Percentiles rank a stretch among this genome's conserved stretches.
phyloP scores from a whole-genome alignment of 805 yeast genomes.

The Ogataea henricii region DNA sequence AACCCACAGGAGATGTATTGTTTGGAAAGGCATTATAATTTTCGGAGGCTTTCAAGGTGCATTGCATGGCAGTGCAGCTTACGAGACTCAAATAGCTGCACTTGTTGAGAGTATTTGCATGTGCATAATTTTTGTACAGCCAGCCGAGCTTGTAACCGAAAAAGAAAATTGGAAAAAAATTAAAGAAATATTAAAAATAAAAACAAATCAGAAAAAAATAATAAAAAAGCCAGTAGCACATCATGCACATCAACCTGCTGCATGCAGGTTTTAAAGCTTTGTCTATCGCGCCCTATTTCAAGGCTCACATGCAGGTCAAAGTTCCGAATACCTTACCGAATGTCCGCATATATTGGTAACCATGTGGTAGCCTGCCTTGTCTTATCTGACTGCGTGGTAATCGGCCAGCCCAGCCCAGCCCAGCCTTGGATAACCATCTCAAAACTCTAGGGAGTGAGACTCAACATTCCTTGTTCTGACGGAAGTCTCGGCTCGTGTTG shows the following conservation, averaged over 20 bases:
- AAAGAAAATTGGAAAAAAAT: neutral
- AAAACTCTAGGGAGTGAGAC: too few relatives aligned
- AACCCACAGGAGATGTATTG: neutral
- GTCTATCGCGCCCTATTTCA: neutral
- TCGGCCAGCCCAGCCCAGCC: too few relatives aligned
- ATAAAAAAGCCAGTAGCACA: neutral
- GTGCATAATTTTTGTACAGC: neutral
- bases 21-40: neutral
- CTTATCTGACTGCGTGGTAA: too few relatives aligned
- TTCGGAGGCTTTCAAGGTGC: neutral
- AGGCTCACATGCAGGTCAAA: neutral
- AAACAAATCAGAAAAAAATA: neutral
- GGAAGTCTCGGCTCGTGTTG: too few relatives aligned
- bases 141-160: conserved; percentile 3
- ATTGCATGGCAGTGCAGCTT: neutral
- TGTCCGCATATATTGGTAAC: neutral
- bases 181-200: neutral
- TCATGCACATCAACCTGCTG: neutral
- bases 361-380: neutral
- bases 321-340: too few relatives aligned
- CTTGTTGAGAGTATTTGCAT: neutral
- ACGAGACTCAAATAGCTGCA: neutral
- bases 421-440: too few relatives aligned
- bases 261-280: neutral
- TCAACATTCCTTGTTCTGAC: too few relatives aligned